These are phyloP conservation scores for Cercospora sojina DNA, from an alignment of 2,329 filamentous ascomycete genomes.

Conservation along the genomic window DNA sequence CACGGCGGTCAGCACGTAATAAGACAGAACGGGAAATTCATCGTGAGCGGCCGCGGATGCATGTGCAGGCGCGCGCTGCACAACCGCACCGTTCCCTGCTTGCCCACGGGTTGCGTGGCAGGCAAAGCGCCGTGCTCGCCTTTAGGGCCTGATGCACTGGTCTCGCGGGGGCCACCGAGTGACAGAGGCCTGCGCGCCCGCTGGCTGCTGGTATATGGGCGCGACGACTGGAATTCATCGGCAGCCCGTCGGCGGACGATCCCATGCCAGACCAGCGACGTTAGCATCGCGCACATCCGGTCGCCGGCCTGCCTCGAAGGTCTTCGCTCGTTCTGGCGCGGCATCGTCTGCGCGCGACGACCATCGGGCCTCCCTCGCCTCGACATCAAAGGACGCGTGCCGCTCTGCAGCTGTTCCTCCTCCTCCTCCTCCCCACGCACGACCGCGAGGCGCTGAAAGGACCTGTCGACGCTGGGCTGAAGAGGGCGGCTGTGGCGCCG, in stretches of 20 bases:
- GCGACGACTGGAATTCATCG: neutral
- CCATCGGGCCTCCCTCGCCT: neutral
- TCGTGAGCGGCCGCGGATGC: neutral
- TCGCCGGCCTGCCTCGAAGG: neutral
- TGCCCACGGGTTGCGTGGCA: neutral
- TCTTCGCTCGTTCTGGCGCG: neutral
- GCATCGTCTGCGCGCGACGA: neutral
- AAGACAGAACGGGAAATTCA: neutral
- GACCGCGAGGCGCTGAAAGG: neutral
- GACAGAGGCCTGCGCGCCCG: neutral
- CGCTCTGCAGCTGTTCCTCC: neutral
- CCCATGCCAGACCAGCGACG: neutral
- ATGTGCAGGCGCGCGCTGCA: neutral
- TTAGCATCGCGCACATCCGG: neutral
- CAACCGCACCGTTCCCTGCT: neutral
- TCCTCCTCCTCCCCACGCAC: neutral
- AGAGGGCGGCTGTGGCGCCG: slow-evolving; percentile 9
- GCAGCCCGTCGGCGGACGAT: neutral
- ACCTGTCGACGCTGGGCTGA: neutral
- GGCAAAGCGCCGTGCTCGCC: neutral
- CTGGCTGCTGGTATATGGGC: neutral
- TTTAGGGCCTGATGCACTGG: neutral
- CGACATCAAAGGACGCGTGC: neutral
- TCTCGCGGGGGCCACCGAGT: neutral
- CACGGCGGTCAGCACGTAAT: neutral